These are phyloP conservation scores for Pelargonium australe DNA, from an alignment of 441 rosid species.

Conservation along the genomic window DNA sequence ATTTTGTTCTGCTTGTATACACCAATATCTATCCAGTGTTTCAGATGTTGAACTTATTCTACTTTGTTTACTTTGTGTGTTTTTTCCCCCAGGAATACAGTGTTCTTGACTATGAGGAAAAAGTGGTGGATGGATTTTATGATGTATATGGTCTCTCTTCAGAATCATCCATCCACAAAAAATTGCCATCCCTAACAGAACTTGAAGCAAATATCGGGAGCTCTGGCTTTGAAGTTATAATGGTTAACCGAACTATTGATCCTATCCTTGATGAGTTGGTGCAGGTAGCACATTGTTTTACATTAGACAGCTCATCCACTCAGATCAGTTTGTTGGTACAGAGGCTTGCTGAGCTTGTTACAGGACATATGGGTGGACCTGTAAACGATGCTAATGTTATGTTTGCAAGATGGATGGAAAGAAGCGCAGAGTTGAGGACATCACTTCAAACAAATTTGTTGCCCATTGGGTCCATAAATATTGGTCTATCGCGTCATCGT, in stretches of 20 bases:
- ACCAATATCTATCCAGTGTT: neutral
- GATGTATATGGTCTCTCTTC: slow-evolving; percentile 65
- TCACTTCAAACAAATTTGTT: slow-evolving; percentile 66
- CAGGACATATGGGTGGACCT: slow-evolving; percentile 93
- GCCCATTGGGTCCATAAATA: slow-evolving; percentile 83
- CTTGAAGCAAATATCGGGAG: slow-evolving; percentile 63
- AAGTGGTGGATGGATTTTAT: slow-evolving; percentile 82
- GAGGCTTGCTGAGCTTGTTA: slow-evolving; percentile 84
- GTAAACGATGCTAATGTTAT: slow-evolving; percentile 82
- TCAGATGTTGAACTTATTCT: slow-evolving; percentile 2
- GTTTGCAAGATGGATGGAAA: slow-evolving; percentile 81
- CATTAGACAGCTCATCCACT: slow-evolving; percentile 61
- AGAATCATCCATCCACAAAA: slow-evolving; percentile 49
- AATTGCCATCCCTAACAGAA: slow-evolving; percentile 79
- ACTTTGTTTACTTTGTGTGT: slow-evolving; percentile 19
- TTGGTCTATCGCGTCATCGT: slow-evolving; percentile 91
- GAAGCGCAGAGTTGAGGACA: slow-evolving; percentile 66
- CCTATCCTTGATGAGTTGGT: slow-evolving; percentile 66
- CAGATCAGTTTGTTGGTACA: slow-evolving; percentile 60
- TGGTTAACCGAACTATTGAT: slow-evolving; percentile 66
- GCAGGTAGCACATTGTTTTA: slow-evolving; percentile 73
- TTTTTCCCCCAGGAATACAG: slow-evolving; percentile 59
- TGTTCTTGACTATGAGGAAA: slow-evolving; percentile 89
- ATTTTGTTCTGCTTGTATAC: slow-evolving; percentile 7
- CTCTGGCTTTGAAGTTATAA: slow-evolving; percentile 71